A percentile compares a stretch with the other conserved stretches of the same genome.
phyloP scores from a whole-genome alignment of 2,329 filamentous ascomycete genomes.

The Fusarium tupiense region DNA sequence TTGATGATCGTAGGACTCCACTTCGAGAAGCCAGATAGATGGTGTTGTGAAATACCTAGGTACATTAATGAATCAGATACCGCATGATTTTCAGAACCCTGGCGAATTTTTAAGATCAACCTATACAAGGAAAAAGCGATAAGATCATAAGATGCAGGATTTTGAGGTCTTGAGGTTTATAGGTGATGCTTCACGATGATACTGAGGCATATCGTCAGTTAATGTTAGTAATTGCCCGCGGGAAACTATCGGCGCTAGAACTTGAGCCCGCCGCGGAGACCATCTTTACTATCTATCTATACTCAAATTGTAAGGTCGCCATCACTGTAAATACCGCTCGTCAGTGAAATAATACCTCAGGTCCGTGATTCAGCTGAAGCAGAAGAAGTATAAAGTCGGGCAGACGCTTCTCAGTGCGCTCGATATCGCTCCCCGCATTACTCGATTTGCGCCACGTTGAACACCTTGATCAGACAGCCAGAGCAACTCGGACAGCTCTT shows the following conservation, averaged over 20 bases:
- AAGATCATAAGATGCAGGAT: too few relatives aligned
- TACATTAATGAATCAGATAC: neutral
- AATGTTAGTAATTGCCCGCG: conserved; percentile 5
- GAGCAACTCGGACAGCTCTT: neutral
- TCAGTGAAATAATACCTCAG: neutral
- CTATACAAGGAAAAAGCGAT: too few relatives aligned
- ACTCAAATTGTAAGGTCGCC: neutral
- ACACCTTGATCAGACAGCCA: neutral
- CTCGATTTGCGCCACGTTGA: neutral
- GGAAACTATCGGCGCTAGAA: conserved; percentile 3
- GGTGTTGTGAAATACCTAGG: neutral
- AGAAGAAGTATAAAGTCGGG: neutral
- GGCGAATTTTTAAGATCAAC: neutral
- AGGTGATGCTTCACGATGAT: neutral
- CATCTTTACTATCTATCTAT: neutral
- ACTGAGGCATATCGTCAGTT: neutral
- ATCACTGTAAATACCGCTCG: neutral
- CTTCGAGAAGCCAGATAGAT: neutral
- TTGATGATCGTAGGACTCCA: neutral
- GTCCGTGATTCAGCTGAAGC: neutral
- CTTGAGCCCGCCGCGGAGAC: conserved; percentile 1
- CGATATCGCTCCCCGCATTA: neutral
- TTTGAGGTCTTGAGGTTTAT: neutral
- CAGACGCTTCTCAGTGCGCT: neutral
- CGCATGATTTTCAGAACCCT: neutral